A percentile compares a stretch with the other conserved stretches of the same genome.
These are phyloP conservation scores for Tolypocladium amazonense DNA, from an alignment of 2,329 filamentous ascomycete species.

Conservation along the genomic window DNA sequence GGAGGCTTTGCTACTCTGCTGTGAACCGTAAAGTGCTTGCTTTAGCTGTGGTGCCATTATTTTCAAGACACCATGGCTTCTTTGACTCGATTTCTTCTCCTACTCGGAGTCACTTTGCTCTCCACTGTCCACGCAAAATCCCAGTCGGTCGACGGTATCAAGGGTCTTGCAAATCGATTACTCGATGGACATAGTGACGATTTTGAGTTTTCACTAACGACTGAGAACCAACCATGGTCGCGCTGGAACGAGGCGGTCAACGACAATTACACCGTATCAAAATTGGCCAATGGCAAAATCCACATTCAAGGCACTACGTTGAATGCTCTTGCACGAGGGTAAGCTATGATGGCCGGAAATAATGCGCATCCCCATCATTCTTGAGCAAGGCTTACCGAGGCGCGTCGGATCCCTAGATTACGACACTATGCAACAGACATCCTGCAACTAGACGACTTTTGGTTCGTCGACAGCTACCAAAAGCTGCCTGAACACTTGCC, in stretches of 20 bases:
- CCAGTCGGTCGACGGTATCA: slow-evolving; percentile 4
- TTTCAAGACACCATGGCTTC: not conserved
- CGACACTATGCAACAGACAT: slow-evolving; percentile 10
- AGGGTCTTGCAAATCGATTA: slow-evolving; percentile 7
- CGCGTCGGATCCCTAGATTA: not conserved
- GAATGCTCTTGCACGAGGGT: slow-evolving; percentile 12
- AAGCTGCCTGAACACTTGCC: slow-evolving; percentile 2
- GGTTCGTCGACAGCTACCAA: slow-evolving; percentile 5
- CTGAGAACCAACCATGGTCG: slow-evolving; percentile 6
- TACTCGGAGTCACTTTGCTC: not conserved
- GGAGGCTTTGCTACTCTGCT: not conserved
- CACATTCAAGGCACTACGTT: slow-evolving; percentile 8
- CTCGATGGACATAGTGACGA: slow-evolving; percentile 4
- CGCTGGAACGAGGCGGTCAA: slow-evolving; percentile 10
- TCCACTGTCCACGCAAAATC: not conserved
- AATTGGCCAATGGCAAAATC: slow-evolving; percentile 6
- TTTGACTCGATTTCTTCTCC: not conserved
- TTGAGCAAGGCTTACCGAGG: not conserved
- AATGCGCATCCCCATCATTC: too few species aligned
- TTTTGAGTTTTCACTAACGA: slow-evolving; percentile 8
- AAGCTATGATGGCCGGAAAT: not conserved
- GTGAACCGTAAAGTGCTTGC: not conserved
- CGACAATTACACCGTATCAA: slow-evolving; percentile 10
- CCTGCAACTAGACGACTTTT: slow-evolving; percentile 9
- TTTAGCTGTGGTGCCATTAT: not conserved